Evolutionary conservation across 2,329 filamentous ascomycete species (phyloP).

Genomic region (Clarireedia hainanense): DNA sequence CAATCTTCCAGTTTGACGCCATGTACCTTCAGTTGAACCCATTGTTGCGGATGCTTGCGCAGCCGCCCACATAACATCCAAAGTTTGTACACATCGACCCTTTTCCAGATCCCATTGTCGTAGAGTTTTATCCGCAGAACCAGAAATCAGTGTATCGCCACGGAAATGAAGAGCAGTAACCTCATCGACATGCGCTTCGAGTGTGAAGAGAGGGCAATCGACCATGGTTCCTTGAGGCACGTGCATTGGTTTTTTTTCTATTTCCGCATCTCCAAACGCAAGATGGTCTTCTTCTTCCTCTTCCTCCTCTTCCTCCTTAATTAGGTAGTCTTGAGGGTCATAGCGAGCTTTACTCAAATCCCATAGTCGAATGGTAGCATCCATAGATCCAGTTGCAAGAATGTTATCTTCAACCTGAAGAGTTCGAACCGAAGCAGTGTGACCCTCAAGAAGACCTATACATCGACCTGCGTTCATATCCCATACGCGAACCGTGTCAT

Average conservation of each 20-base stretch:
- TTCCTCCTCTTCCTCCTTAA: slow-evolving; percentile 49
- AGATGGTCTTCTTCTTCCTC: slow-evolving; percentile 57
- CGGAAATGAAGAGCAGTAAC: slow-evolving; percentile 90
- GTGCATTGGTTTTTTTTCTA: slow-evolving; percentile 61
- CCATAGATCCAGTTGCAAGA: slow-evolving; percentile 87
- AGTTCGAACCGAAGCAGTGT: slow-evolving; percentile 86
- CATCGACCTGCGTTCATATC: slow-evolving; percentile 90
- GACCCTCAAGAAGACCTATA: slow-evolving; percentile 85
- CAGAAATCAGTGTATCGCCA: slow-evolving; percentile 84
- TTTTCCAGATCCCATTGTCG: slow-evolving; percentile 97
- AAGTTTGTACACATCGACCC: slow-evolving; percentile 92
- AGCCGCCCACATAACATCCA: slow-evolving; percentile 97
- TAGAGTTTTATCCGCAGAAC: slow-evolving; percentile 93
- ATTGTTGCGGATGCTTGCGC: slow-evolving; percentile 75
- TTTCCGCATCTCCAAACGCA: slow-evolving; percentile 64
- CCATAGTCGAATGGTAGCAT: slow-evolving; percentile 92
- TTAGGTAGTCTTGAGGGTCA: slow-evolving; percentile 49
- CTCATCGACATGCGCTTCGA: slow-evolving; percentile 87
- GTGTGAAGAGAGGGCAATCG: slow-evolving; percentile 80
- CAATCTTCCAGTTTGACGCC: slow-evolving; percentile 63
- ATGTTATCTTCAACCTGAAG: slow-evolving; percentile 95
- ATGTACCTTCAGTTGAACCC: slow-evolving; percentile 52
- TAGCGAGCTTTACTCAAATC: slow-evolving; percentile 86
- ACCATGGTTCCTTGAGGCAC: slow-evolving; percentile 73
- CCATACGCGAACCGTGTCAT: slow-evolving; percentile 94